Evolutionary conservation across 225 moss, liverwort and hornwort species (phyloP).

Genomic region (Marchantia paleacea): DNA sequence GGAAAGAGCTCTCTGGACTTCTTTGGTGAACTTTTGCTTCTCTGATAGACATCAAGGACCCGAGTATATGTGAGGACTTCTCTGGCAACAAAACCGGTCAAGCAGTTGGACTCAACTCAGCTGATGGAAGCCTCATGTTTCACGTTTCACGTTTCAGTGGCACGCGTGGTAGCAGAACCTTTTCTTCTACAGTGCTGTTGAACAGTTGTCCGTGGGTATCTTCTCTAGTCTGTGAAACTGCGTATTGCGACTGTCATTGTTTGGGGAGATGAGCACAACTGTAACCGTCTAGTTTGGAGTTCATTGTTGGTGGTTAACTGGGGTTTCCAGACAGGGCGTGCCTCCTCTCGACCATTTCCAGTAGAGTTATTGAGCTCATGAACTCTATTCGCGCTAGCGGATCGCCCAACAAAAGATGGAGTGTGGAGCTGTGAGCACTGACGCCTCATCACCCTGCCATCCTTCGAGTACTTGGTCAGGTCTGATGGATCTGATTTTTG

Average conservation of each 20-base stretch:
- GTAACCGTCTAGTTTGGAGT: conserved; percentile 31
- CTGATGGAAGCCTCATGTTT: conserved; percentile 28
- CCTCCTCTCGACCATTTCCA: conserved; percentile 25
- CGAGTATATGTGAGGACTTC: conserved; percentile 35
- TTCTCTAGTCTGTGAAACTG: conserved; percentile 32
- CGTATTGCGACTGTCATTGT: conserved; percentile 26
- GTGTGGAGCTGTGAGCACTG: conserved; percentile 35
- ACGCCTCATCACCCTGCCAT: conserved; percentile 21
- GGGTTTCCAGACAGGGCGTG: conserved; percentile 27
- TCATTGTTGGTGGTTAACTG: conserved; percentile 35
- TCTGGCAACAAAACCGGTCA: conserved; percentile 36
- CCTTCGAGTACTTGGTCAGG: conserved; percentile 16
- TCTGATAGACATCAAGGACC: conserved; percentile 36
- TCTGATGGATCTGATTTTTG: conserved; percentile 36
- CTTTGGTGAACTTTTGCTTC: conserved; percentile 33
- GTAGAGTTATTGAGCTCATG: conserved; percentile 25
- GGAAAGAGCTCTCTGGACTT: conserved; percentile 34
- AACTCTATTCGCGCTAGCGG: conserved; percentile 21
- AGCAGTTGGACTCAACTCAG: conserved; percentile 30
- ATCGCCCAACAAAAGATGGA: conserved; percentile 22
- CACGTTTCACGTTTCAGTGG: conserved; percentile 19
- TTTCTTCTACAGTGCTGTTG: conserved; percentile 32
- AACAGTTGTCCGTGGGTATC: conserved; percentile 24
- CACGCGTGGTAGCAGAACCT: conserved; percentile 29
- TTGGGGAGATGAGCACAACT: conserved; percentile 30